These are phyloP conservation scores for Penicillium longicatenatum DNA, from an alignment of 495 filamentous ascomycete species.

Conservation along the genomic window DNA sequence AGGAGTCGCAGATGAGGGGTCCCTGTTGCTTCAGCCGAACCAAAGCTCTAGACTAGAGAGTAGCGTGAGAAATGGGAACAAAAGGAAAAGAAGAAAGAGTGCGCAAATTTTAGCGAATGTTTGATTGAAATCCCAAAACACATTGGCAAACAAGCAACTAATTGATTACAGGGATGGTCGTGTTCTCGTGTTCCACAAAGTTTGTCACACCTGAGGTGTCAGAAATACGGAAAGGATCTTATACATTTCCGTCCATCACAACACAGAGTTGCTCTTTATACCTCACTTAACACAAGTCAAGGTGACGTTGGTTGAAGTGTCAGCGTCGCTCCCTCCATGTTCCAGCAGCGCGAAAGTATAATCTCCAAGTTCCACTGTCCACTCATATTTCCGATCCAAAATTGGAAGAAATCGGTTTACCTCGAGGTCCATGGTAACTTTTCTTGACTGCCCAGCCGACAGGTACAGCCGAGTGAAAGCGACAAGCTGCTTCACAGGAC, in stretches of 20 bases:
- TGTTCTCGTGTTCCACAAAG: too few relatives aligned
- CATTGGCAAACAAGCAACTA: too few relatives aligned
- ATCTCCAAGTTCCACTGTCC: slow-evolving; percentile 41
- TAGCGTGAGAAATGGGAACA: too few relatives aligned
- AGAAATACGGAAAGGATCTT: too few relatives aligned
- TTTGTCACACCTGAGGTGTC: background rate
- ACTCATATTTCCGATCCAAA: slow-evolving; percentile 37
- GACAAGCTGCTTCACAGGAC: slow-evolving; percentile 43
- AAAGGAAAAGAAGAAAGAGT: background rate
- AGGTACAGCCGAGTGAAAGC: slow-evolving; percentile 40
- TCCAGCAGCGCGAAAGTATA: slow-evolving; percentile 46
- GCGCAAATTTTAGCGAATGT: background rate
- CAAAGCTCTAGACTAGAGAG: too few relatives aligned
- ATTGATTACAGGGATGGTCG: too few relatives aligned
- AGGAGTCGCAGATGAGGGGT: background rate
- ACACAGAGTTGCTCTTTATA: background rate
- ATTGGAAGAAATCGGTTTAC: slow-evolving; percentile 40
- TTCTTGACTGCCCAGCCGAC: slow-evolving; percentile 24
- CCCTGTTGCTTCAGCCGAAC: background rate
- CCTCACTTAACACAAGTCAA: slow-evolving; percentile 26
- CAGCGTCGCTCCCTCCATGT: slow-evolving; percentile 31
- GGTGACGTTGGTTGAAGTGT: slow-evolving; percentile 34
- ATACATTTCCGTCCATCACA: too few relatives aligned
- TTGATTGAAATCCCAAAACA: too few relatives aligned
- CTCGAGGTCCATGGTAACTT: slow-evolving; percentile 13